phyloP scores from a whole-genome alignment of 2,329 filamentous ascomycete species.

The Leptographium lundbergii region DNA sequence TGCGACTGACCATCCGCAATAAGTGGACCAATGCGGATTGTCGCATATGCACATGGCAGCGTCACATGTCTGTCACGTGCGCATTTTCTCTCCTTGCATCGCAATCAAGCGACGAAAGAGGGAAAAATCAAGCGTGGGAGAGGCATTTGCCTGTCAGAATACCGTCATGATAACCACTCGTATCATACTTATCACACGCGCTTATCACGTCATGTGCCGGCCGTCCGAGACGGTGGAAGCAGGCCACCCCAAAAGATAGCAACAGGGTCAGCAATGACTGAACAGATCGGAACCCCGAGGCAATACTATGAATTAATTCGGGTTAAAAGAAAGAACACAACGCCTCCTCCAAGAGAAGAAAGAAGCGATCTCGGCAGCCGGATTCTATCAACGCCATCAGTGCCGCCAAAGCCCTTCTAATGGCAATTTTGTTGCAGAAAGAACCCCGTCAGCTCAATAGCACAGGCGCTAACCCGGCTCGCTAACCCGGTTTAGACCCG shows the following conservation, averaged over 20 bases:
- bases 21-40: no score
- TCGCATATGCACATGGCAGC: no score
- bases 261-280: no score
- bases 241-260: no score
- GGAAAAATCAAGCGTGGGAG: no score
- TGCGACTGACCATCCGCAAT: no score
- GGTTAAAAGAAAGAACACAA: not conserved
- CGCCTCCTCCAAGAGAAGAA: not conserved
- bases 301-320: no score
- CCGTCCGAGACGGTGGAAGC: not conserved
- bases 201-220: not conserved
- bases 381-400: not conserved
- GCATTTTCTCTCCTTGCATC: no score
- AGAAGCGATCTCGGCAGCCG: not conserved
- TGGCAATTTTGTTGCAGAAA: not conserved
- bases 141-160: not conserved
- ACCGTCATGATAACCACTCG: not conserved
- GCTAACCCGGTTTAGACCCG: not conserved
- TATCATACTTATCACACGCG: not conserved
- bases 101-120: no score
- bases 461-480: not conserved
- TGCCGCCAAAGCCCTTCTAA: not conserved
- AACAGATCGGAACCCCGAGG: no score
- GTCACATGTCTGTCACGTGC: no score
- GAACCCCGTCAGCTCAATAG: not conserved